Base-by-base conservation (phyloP, 2,329 filamentous ascomycete genomes). In the Cyclaneusma minus region DNA sequence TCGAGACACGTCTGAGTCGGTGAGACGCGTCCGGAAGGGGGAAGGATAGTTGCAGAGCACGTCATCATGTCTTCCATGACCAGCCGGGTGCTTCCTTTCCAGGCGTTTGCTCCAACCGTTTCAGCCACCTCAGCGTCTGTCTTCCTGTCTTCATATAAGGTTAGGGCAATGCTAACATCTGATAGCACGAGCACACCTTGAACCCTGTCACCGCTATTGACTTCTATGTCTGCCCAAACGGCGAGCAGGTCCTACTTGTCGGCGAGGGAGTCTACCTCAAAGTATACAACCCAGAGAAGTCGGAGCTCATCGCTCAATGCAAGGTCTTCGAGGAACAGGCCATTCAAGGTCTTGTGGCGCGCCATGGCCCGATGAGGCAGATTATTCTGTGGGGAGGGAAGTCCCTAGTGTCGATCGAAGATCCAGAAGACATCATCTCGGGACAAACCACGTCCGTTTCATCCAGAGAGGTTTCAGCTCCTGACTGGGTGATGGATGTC, bases 401-500 rank as follows among this genome's bases (percentile, higher is more conserved):
- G 10, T 64, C 58, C 2, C 22, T 51, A 28, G 28, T 64, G 10
- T 32, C 52, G 11, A 36, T 39, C 3, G 41, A 44, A 4, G 32
- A 30, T 18, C 26, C 45, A 16, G 32, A 33, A 6, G 18, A 15
- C 9, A 20, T 40, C 9, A 27, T 36, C 23, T 13, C 25, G 19
- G 11, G 23, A 21, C 13, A 33, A 23, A 21, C 38, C 21, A 27
- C 28, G 16, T 28, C 32, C n/a, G 20, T 43, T 16, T 28, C 27
- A 12, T 29, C 29, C 13, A 39, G 35, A 5, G 64, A 64, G 38
- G 52, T 54, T 13, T 48, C 47, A 3, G 64, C 67, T 3, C 60
- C 66, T 4, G 83, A 92, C 49, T 89, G 83, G 82, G 71, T 91
- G 35, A 65, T 87, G 39, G 69, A 81, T 45, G 74, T 64, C 18